These are phyloP conservation scores for Fusarium redolens DNA, from an alignment of 2,329 filamentous ascomycete species.

Conservation along the genomic window DNA sequence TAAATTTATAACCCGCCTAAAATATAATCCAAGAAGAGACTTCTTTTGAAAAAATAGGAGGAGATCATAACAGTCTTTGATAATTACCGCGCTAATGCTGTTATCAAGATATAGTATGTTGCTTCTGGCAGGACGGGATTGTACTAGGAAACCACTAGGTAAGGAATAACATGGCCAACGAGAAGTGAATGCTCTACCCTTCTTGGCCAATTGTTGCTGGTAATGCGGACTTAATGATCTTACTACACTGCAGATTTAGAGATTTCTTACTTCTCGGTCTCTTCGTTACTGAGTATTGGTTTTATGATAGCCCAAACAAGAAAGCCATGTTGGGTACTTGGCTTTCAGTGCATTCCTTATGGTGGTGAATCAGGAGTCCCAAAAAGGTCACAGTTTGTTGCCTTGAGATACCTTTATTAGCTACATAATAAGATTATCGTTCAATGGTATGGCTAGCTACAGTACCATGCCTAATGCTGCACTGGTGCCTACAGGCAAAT, in stretches of 20 bases:
- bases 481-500: slow-evolving; percentile 1
- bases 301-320: neutral
- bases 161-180: neutral
- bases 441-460: neutral
- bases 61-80: neutral
- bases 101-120: neutral
- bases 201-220: neutral
- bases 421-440: too few relatives aligned
- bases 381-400: neutral
- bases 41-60: neutral
- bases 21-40: neutral
- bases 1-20: too few relatives aligned
- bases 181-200: neutral
- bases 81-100: neutral
- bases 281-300: too few relatives aligned
- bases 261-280: neutral
- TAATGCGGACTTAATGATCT: neutral
- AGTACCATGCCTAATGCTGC: neutral
- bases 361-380: neutral
- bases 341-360: neutral
- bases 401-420: neutral
- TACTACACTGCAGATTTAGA: neutral
- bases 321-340: neutral
- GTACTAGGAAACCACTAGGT: neutral
- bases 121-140: neutral